phyloP scores from a whole-genome alignment of 192 early-diverging fungal genomes.

The Gaertneriomyces semiglobifer region DNA sequence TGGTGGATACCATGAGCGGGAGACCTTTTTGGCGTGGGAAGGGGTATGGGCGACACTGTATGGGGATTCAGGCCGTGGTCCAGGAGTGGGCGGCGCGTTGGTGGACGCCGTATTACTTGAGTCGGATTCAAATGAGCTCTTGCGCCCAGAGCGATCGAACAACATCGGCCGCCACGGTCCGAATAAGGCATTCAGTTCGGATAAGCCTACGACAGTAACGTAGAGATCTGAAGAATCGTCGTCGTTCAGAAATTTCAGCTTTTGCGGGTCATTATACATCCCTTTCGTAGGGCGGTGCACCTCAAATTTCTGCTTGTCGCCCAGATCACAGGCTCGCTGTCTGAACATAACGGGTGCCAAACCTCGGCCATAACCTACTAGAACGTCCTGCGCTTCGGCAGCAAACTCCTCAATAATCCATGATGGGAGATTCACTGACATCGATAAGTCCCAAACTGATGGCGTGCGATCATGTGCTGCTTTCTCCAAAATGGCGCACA shows the following conservation, averaged over 20 bases:
- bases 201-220: constrained; percentile 19
- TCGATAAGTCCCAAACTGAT: constrained; percentile 34
- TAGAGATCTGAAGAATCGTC: constrained; percentile 3
- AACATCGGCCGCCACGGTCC: constrained; percentile 9
- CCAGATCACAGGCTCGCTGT: not conserved
- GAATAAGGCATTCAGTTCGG: constrained; percentile 11
- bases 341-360: constrained; percentile 25
- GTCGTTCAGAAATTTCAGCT: not conserved
- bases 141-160: constrained; percentile 2
- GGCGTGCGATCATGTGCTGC: constrained; percentile 14
- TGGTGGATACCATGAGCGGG: constrained; percentile 1
- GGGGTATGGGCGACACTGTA: constrained; percentile 2
- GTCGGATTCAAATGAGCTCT: constrained; percentile 25
- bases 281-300: constrained; percentile 11
- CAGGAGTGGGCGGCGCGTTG: not conserved
- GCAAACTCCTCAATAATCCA: constrained; percentile 41
- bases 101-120: not conserved
- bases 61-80: not conserved
- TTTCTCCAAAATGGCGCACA: constrained; percentile 6
- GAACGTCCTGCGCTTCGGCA: constrained; percentile 31
- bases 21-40: constrained; percentile 6
- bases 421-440: constrained; percentile 27
- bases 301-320: constrained; percentile 14
- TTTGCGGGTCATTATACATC: not conserved
- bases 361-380: constrained; percentile 18